phyloP scores from a whole-genome alignment of 805 yeast species.

The Teunomyces atbi region DNA sequence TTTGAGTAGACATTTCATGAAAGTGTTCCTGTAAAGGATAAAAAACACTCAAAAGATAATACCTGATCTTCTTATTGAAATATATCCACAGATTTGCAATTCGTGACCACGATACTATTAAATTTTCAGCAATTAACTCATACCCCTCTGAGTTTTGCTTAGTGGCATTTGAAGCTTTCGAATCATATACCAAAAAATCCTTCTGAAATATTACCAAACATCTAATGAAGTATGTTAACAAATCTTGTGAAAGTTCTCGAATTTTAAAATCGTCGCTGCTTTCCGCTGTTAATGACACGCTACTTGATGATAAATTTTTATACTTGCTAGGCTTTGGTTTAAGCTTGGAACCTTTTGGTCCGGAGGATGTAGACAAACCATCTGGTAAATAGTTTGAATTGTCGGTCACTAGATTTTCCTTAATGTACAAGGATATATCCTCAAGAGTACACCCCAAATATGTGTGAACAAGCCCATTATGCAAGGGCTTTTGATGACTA shows the following conservation, averaged over 20 bases:
- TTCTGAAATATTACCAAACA: conserved; percentile 21
- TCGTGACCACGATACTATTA: conserved; percentile 19
- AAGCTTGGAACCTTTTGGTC: conserved; percentile 3
- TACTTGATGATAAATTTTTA: conserved; percentile 12
- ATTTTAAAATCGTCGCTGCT: conserved; percentile 22
- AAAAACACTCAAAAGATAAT: conserved; percentile 21
- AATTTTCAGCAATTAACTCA: background rate
- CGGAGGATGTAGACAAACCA: background rate
- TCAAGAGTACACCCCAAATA: conserved; percentile 27
- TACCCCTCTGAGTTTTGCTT: background rate
- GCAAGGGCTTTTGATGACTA: conserved; percentile 21
- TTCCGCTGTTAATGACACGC: conserved; percentile 12
- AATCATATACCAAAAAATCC: conserved; percentile 13
- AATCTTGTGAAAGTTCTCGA: conserved; percentile 30
- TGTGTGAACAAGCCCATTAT: conserved; percentile 21
- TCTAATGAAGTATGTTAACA: conserved; percentile 23
- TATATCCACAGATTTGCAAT: conserved; percentile 26
- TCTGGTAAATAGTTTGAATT: background rate
- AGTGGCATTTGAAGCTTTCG: background rate
- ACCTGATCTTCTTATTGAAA: conserved; percentile 27
- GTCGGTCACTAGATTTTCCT: conserved; percentile 12
- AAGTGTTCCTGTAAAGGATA: conserved; percentile 23
- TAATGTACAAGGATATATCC: conserved; percentile 25
- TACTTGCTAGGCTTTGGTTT: conserved; percentile 8
- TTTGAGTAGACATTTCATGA: conserved; percentile 12